A percentile compares a stretch with the other conserved stretches of the same genome.
phyloP scores from a whole-genome alignment of 2,329 filamentous ascomycete genomes.

The Ascochyta fabae region DNA sequence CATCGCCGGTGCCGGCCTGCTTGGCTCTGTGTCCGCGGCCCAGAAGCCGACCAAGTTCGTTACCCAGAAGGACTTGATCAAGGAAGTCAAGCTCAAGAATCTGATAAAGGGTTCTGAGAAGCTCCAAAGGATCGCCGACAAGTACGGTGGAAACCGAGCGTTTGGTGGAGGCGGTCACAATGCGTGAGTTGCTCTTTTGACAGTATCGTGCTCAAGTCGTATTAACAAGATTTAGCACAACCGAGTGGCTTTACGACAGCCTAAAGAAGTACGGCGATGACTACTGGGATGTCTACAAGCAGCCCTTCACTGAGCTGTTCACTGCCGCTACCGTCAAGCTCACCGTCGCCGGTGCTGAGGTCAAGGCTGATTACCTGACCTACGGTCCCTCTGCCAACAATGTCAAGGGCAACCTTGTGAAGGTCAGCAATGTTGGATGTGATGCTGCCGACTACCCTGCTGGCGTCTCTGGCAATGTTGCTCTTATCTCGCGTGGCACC shows the following conservation, averaged over 20 bases:
- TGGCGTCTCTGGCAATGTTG: conserved; percentile 66
- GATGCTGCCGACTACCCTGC: conserved; percentile 65
- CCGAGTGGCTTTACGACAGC: conserved; percentile 42
- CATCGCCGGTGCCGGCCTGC: conserved; percentile 28
- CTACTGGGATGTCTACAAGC: conserved; percentile 45
- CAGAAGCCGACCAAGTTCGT: conserved; percentile 13
- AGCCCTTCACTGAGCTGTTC: conserved; percentile 46
- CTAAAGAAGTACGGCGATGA: conserved; percentile 36
- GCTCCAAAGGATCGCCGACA: conserved; percentile 42
- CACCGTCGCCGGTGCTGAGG: conserved; percentile 31
- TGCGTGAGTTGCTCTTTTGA: background rate
- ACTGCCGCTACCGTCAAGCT: conserved; percentile 38
- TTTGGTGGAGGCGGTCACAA: conserved; percentile 47
- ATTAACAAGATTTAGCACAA: conserved; percentile 6
- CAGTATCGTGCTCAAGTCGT: no score
- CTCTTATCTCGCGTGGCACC: conserved; percentile 69
- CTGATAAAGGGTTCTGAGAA: conserved; percentile 43
- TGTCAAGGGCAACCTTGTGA: conserved; percentile 64
- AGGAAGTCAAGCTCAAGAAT: conserved; percentile 40
- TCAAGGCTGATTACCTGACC: conserved; percentile 40
- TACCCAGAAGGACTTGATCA: conserved; percentile 22
- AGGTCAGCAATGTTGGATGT: conserved; percentile 70
- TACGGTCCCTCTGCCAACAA: conserved; percentile 70
- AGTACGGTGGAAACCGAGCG: conserved; percentile 44
- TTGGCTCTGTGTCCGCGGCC: conserved; percentile 21